Base-by-base conservation (phyloP, 225 moss, liverwort and hornwort genomes). In the Polytrichum commune region DNA sequence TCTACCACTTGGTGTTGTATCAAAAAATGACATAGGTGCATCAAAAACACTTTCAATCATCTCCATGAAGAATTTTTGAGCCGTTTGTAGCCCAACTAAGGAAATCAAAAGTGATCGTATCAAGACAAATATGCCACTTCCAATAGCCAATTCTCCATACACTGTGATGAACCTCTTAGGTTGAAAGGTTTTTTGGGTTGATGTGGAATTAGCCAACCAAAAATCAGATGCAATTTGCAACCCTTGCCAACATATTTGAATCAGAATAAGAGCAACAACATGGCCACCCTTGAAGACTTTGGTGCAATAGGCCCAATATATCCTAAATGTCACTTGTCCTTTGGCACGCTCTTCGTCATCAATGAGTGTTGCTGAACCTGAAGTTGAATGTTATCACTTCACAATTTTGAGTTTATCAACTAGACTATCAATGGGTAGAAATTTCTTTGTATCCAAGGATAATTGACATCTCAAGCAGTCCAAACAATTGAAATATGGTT, bases 21-120 rank as follows among this genome's bases (percentile, higher is more conserved):
- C 87, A 65, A 88, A 88, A 61, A 88, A 88, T 1, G 84, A 77
- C 84, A 81, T 88, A 6, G 84, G 87, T 24, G 85, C 89, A 57
- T 68, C 66, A 53, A 89, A 89, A 5, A 89, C 23, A 53, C 75
- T 76, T 3, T 27, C 26, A 7, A 83, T 5, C 85, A 89, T 85
- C 7, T 69, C 71, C 28, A 70, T 5, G 35, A 68, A 89, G 56
- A 77, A 71, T 6, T 53, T 55, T 57, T 89, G 89, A 8, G 81
- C 66, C 38, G 83, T 85, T 5, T 8, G 20, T 0, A 83, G 60
- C 22, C 83, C 83, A 65, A 74, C 16, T 19, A 75, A 58, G 16
- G 33, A 68, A 18, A 79, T 63, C 19, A 83, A 5, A 16, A 81
- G 18, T 1, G 80, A 10, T 28, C 85, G 70, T 1, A 71, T 10